Evolutionary conservation across 768 basidiomycete species (phyloP).

Genomic region (Trametes villosa): DNA sequence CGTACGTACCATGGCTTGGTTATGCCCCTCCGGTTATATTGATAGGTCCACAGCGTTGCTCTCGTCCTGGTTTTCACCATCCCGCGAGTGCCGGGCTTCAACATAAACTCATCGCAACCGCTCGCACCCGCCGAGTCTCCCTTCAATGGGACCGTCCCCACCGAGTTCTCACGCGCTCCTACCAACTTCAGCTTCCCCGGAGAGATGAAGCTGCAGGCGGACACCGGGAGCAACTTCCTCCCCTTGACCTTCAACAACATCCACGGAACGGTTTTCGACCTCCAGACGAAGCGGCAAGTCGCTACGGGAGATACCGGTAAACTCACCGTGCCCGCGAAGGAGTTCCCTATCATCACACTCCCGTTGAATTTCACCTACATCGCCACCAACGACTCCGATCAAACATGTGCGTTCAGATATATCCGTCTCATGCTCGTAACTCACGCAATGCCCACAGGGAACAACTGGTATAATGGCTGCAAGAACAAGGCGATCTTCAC

Average conservation of each 20-base stretch:
- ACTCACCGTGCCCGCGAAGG: slow-evolving; percentile 66
- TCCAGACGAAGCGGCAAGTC: slow-evolving; percentile 64
- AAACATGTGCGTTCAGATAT: slow-evolving; percentile 64
- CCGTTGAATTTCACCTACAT: slow-evolving; percentile 86
- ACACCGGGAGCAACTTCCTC: slow-evolving; percentile 75
- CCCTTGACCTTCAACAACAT: slow-evolving; percentile 76
- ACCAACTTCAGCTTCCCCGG: slow-evolving; percentile 93
- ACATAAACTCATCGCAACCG: slow-evolving; percentile 61
- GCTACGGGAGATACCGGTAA: slow-evolving; percentile 66
- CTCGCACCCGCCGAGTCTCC: slow-evolving; percentile 60
- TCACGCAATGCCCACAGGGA: slow-evolving; percentile 48
- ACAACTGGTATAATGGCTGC: slow-evolving; percentile 79
- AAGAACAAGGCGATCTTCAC: slow-evolving; percentile 56
- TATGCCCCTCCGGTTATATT: slow-evolving; percentile 13
- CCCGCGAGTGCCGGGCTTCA: slow-evolving; percentile 79
- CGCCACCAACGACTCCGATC: slow-evolving; percentile 78
- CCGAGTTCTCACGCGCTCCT: slow-evolving; percentile 72
- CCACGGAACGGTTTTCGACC: slow-evolving; percentile 70
- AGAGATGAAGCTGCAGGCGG: slow-evolving; percentile 70
- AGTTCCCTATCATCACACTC: slow-evolving; percentile 64
- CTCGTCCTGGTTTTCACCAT: slow-evolving; percentile 78
- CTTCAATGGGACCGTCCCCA: slow-evolving; percentile 60
- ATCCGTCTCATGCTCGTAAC: not conserved
- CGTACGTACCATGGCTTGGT: slow-evolving; percentile 44
- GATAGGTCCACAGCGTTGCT: slow-evolving; percentile 50